Evolutionary conservation across 192 early-diverging fungal genomes (phyloP), one percentile per base, ranked within the genome.

Genomic region (Dissophora ornata): DNA sequence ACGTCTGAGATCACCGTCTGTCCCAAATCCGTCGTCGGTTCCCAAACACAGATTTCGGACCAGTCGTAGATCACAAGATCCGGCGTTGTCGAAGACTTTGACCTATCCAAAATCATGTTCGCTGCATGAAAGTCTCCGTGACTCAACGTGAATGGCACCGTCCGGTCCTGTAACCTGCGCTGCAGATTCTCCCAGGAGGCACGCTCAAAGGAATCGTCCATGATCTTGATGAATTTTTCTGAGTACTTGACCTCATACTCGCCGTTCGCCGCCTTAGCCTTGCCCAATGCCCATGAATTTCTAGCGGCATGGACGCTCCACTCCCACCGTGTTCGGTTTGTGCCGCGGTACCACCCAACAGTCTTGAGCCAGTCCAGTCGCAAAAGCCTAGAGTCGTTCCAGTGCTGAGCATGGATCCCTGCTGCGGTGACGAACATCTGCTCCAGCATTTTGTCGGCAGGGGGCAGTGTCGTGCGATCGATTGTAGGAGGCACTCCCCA

Each of bases 1-100:
- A 70, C 59, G 38, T 70, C 68, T 24, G 68, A 70, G 51, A 70
- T 70, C 24, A 70, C 42, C 4, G 68, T 70, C 48, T 70, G 68
- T 1, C 58, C 68, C 52, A 70, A 36, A 49, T 70, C 68, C 11
- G 68, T 70, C 6, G 68, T 70, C 16, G 68, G 68, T n/a, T 70
- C 68, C 68, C 68, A 70, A 15, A 70, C 22, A 18, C 68, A 61
- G 24, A 70, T 52, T 24, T 70, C 68, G 12, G 68, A 70, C 68
- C 68, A 70, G 26, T 70, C 68, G 33, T 56, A 70, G 22, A 70
- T 46, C 38, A 32, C 49, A 6, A 69, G 21, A 12, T 50, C 30
- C 16, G 57, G n/a, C 19, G 54, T n/a, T 16, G 49, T n/a, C 24
- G 68, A 55, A 9, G 49, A 25, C 1, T 22, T 22, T 22, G 62